Evolutionary conservation across 2,329 filamentous ascomycete genomes (phyloP).

Genomic region (Trichophyton mentagrophytes): DNA sequence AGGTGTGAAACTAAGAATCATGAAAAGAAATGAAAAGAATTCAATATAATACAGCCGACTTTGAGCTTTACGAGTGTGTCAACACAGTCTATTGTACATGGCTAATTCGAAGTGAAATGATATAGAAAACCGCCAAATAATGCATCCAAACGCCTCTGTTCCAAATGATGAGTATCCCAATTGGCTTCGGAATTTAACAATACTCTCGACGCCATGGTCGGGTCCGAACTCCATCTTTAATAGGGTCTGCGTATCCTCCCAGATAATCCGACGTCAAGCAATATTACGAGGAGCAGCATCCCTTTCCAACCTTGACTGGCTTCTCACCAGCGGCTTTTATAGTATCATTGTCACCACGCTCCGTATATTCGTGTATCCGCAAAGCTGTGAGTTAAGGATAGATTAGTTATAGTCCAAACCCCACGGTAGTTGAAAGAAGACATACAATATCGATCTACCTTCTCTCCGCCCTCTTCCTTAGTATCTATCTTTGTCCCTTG

Average conservation of each 20-base stretch:
- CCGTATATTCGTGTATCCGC: conserved; percentile 79
- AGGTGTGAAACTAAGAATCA: not conserved
- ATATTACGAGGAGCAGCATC: conserved; percentile 23
- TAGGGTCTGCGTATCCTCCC: not conserved
- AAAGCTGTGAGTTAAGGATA: conserved; percentile 45
- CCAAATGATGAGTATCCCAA: not conserved
- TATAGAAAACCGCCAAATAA: not conserved
- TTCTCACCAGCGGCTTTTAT: conserved; percentile 48
- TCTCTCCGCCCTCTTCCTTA: conserved; percentile 19
- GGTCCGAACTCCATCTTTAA: no score
- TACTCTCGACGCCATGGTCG: no score
- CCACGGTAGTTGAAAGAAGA: conserved; percentile 7
- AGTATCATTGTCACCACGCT: conserved; percentile 85
- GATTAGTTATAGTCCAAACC: conserved; percentile 7
- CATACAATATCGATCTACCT: conserved; percentile 28
- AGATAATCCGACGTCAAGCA: not conserved
- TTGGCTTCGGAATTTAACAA: not conserved
- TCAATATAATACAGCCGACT: not conserved
- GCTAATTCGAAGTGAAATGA: not conserved
- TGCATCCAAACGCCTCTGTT: not conserved
- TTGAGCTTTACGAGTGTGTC: not conserved
- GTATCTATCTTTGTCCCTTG: conserved; percentile 53
- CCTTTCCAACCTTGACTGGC: conserved; percentile 30
- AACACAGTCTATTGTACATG: not conserved
- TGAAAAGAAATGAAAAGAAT: not conserved